Evolutionary conservation across 768 basidiomycete genomes (phyloP).

Genomic region (Gymnopilus junonius): DNA sequence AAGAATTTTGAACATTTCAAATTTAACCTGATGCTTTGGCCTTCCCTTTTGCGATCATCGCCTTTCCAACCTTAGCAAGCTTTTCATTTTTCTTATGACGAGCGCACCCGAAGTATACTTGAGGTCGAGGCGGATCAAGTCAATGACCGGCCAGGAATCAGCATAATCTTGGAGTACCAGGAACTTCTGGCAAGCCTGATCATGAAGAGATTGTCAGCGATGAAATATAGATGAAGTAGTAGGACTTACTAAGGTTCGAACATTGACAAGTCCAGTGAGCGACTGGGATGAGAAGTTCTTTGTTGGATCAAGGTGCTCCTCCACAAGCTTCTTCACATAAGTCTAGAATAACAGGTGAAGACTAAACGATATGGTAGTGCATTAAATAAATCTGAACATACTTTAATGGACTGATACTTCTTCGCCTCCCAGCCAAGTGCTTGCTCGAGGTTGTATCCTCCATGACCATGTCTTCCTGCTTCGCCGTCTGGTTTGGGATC

Average conservation of each 20-base stretch:
- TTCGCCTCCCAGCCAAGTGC: conserved; percentile 23
- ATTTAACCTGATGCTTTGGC: neutral
- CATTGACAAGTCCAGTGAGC: neutral
- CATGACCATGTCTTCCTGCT: conserved; percentile 23
- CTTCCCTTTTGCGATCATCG: neutral
- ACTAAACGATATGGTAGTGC: neutral
- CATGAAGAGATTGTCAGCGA: neutral
- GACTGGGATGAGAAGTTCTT: conserved; percentile 13
- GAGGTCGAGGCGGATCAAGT: neutral
- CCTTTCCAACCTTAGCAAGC: neutral
- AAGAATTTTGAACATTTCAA: too few relatives aligned
- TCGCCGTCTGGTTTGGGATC: conserved; percentile 31
- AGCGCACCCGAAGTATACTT: neutral
- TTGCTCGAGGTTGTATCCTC: conserved; percentile 28
- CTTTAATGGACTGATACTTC: conserved; percentile 23
- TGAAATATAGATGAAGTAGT: neutral
- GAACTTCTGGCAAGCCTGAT: neutral
- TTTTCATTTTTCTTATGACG: neutral
- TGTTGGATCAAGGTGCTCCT: conserved; percentile 14
- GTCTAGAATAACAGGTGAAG: neutral
- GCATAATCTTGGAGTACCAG: neutral
- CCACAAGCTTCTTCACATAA: conserved; percentile 11
- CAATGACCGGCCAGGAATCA: neutral
- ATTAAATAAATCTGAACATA: conserved; percentile 1
- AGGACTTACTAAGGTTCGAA: neutral